phyloP scores from a whole-genome alignment of 257 asterid species.

The Coffea canephora region DNA sequence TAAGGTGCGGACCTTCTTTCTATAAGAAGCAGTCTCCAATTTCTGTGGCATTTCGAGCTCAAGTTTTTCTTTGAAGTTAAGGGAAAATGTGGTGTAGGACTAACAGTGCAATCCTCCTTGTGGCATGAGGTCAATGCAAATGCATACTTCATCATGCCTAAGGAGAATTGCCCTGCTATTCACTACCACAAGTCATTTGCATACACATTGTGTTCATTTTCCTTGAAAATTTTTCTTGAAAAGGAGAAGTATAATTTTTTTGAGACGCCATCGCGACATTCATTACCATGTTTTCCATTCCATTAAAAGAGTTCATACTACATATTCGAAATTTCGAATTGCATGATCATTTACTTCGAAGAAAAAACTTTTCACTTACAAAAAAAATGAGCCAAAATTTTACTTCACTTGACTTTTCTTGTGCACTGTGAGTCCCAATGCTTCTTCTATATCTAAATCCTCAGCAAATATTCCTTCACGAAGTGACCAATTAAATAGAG shows the following conservation, averaged over 20 bases:
- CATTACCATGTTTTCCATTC: no score
- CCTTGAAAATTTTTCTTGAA: no score
- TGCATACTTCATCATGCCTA: constrained; percentile 48
- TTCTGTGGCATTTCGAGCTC: neutral
- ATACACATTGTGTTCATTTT: no score
- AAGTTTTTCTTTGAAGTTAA: neutral
- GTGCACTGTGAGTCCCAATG: constrained; percentile 37
- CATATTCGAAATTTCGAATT: no score
- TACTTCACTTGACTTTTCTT: constrained; percentile 32
- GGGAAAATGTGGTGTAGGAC: neutral
- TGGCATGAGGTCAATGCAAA: no score
- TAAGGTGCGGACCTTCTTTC: neutral
- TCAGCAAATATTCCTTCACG: constrained; percentile 26
- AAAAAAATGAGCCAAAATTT: no score
- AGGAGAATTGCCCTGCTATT: constrained; percentile 79
- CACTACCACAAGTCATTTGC: constrained; percentile 12
- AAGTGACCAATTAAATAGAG: constrained; percentile 40
- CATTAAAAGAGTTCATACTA: no score
- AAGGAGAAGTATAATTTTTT: no score
- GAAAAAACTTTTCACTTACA: no score
- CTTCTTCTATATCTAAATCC: constrained; percentile 53
- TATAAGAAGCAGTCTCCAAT: neutral
- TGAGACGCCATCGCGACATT: no score
- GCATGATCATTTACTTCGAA: no score
- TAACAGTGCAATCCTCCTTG: neutral